A percentile compares a stretch with the other conserved stretches of the same genome.
These are phyloP conservation scores for Gliomastix tumulicola DNA, from an alignment of 2,329 filamentous ascomycete species.

Conservation along the genomic window DNA sequence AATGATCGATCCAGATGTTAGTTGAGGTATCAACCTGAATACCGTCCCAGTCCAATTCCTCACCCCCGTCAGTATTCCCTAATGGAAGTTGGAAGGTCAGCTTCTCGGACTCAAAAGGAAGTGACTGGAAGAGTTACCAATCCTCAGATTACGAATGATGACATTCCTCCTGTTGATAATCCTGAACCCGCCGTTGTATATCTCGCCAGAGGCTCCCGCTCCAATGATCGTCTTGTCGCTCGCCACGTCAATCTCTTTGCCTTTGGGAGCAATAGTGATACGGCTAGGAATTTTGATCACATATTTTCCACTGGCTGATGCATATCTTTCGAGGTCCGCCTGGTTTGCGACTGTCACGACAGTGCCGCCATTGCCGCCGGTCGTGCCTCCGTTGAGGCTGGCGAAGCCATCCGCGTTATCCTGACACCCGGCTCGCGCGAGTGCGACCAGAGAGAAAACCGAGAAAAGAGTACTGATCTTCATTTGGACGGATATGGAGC, in stretches of 20 bases:
- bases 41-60: constrained; percentile 14
- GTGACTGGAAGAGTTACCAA: constrained; percentile 4
- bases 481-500: too few relatives aligned
- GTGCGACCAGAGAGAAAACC: too few relatives aligned
- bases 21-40: constrained; percentile 12
- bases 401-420: constrained; percentile 10
- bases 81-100: constrained; percentile 1
- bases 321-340: constrained; percentile 11
- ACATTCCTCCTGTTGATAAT: constrained; percentile 9
- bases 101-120: too few relatives aligned
- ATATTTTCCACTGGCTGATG: constrained; percentile 7
- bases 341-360: constrained; percentile 9
- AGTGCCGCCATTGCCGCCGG: constrained; percentile 9
- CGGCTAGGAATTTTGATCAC: constrained; percentile 10
- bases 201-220: constrained; percentile 6
- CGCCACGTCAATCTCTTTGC: constrained; percentile 9
- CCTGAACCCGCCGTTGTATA: constrained; percentile 8
- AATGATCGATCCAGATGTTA: constrained; percentile 18
- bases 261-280: constrained; percentile 8
- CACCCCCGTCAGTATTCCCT: constrained; percentile 14
- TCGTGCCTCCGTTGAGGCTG: constrained; percentile 11
- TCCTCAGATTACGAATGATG: constrained; percentile 11
- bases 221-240: constrained; percentile 13
- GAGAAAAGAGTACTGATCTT: too few relatives aligned
- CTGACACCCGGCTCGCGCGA: neutral